phyloP scores from a whole-genome alignment of 78 protist species.

The Chrysochromulina tobinii region DNA sequence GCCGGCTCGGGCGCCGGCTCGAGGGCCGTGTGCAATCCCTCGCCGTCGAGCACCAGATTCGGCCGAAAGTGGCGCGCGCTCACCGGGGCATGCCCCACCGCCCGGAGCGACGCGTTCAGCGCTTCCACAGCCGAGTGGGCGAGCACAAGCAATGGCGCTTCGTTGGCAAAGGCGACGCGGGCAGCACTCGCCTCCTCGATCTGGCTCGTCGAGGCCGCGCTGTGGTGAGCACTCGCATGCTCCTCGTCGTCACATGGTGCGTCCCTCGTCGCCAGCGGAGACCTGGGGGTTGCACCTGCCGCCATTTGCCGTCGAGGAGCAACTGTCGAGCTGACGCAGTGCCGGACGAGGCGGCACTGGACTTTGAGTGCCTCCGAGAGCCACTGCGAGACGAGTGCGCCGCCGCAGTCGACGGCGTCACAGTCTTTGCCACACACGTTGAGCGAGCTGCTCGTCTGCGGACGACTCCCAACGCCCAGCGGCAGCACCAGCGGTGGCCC shows the following conservation, averaged over 20 bases:
- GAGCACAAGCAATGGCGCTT: constrained; percentile 35
- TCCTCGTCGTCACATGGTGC: no score
- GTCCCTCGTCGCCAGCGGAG: no score
- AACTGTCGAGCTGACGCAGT: background rate
- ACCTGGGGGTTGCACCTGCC: no score
- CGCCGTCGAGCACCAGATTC: constrained; percentile 23
- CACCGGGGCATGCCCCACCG: background rate
- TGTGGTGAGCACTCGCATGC: no score
- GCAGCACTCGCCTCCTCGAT: background rate
- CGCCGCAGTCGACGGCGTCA: background rate
- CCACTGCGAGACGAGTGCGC: background rate
- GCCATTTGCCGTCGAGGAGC: no score
- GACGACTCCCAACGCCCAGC: no score
- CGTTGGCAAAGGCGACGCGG: constrained; percentile 38
- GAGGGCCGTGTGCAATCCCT: no score
- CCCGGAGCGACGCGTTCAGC: background rate
- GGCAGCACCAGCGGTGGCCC: no score
- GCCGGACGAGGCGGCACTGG: background rate
- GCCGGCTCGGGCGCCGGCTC: no score
- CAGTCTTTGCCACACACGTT: constrained; percentile 7
- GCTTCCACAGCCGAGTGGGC: background rate
- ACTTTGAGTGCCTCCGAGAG: background rate
- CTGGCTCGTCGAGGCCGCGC: no score
- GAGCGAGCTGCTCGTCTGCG: background rate
- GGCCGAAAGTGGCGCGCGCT: constrained; percentile 27